A percentile compares a stretch with the other conserved stretches of the same genome.
Conservation (phyloP, 2,329 filamentous ascomycete genomes). For the Pseudonectria foliicola region DNA sequence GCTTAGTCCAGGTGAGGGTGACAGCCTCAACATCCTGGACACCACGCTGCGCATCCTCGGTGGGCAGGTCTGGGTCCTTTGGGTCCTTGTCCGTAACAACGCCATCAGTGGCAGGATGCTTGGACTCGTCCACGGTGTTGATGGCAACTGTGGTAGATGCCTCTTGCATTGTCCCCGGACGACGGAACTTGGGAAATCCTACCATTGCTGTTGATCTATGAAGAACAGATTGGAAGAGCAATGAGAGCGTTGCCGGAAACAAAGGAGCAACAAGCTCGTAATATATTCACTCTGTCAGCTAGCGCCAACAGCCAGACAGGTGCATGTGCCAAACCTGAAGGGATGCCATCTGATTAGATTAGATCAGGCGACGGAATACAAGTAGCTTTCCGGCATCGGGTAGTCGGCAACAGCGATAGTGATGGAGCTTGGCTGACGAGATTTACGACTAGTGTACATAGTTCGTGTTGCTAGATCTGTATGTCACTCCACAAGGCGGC, state of each 20-base stretch:
- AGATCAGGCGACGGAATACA: conserved; percentile 6
- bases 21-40: conserved; percentile 34
- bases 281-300: background rate
- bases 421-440: too few relatives aligned
- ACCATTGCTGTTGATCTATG: background rate
- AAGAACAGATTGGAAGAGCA: background rate
- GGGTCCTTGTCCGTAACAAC: conserved; percentile 5
- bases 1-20: conserved; percentile 34
- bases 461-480: too few relatives aligned
- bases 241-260: background rate
- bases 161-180: background rate
- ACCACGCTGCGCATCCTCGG: conserved; percentile 27
- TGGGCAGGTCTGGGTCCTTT: conserved; percentile 8
- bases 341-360: conserved; percentile 18
- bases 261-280: background rate
- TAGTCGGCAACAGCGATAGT: background rate
- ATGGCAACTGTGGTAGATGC: background rate
- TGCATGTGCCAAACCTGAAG: background rate
- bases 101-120: conserved; percentile 1
- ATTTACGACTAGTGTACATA: too few relatives aligned
- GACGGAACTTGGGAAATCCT: background rate
- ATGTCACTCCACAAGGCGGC: too few relatives aligned
- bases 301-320: too few relatives aligned
- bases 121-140: conserved; percentile 11
- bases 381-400: conserved; percentile 12